Percentiles rank a stretch among this genome's conserved stretches.
These are phyloP conservation scores for barley (Hordeum vulgare) DNA, from an alignment of 176 grass and related monocot genomes.

Conservation along the genomic window DNA sequence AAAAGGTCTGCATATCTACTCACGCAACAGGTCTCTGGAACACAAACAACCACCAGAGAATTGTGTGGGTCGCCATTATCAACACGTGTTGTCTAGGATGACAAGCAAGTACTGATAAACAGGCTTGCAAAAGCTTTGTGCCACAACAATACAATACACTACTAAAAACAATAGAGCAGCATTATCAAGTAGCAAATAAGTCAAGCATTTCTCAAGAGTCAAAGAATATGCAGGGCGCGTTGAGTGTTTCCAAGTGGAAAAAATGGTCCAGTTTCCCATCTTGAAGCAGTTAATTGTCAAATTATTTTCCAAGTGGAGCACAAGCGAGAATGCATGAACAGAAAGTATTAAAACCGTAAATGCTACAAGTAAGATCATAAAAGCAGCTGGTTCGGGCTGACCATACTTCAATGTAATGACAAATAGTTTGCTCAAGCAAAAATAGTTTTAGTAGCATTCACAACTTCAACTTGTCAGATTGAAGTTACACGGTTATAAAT, in stretches of 20 bases:
- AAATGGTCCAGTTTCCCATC: background rate
- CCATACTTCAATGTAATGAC: background rate
- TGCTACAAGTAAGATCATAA: background rate
- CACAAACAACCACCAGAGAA: background rate
- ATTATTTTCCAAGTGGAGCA: background rate
- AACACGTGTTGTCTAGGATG: background rate
- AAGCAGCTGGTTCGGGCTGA: background rate
- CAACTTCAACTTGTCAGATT: background rate
- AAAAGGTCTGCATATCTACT: background rate
- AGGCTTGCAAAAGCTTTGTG: background rate
- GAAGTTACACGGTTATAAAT: background rate
- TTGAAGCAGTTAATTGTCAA: background rate
- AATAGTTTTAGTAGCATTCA: background rate
- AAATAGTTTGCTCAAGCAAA: background rate
- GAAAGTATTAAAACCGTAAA: background rate
- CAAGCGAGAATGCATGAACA: background rate
- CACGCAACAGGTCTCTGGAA: background rate
- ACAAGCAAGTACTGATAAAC: background rate
- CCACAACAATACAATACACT: background rate
- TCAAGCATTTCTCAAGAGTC: background rate
- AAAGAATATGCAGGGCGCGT: background rate
- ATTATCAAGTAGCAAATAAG: conserved; percentile 4
- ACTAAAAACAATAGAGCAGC: background rate
- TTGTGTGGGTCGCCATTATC: background rate
- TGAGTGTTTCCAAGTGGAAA: background rate